A percentile compares a stretch with the other conserved stretches of the same genome.
Evolutionary conservation across 352 stramenopile species (phyloP).

Genomic region (Globisporangium apiculatum): DNA sequence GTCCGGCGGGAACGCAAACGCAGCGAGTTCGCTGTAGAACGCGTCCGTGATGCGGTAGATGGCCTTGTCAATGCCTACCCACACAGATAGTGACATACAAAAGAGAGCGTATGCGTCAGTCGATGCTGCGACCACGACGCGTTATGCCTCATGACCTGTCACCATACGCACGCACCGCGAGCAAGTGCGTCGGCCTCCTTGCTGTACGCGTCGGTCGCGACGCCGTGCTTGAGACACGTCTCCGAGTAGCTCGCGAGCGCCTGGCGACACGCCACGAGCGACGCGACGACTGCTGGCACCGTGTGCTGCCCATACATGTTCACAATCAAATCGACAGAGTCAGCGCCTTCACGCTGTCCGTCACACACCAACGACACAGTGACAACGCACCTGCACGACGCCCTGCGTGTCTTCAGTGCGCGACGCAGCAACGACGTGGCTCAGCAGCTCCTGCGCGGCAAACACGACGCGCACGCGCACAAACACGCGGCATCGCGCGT

Average conservation of each 20-base stretch:
- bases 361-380: slow-evolving; percentile 2
- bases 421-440: slow-evolving; percentile 47
- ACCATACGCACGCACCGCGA: slow-evolving; percentile 16
- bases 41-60: slow-evolving; percentile 72
- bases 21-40: slow-evolving; percentile 53
- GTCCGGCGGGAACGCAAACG: slow-evolving; percentile 39
- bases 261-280: slow-evolving; percentile 60
- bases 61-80: slow-evolving; percentile 59
- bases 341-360: too few species aligned
- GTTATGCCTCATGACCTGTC: background rate
- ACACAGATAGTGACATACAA: background rate
- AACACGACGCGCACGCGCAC: slow-evolving; percentile 31
- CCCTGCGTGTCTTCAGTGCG: slow-evolving; percentile 55
- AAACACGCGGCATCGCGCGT: slow-evolving; percentile 45
- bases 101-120: background rate
- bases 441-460: slow-evolving; percentile 41
- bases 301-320: slow-evolving; percentile 36
- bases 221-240: slow-evolving; percentile 58
- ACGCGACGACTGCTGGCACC: slow-evolving; percentile 55
- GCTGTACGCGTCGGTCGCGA: slow-evolving; percentile 48
- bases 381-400: slow-evolving; percentile 50
- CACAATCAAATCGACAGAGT: background rate
- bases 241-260: slow-evolving; percentile 61
- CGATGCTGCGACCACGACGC: background rate
- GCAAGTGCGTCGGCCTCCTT: slow-evolving; percentile 50